Evolutionary conservation across 2,329 filamentous ascomycete genomes (phyloP), one percentile per base, ranked within the genome.

Genomic region (Exophiala phaeomuriformis): DNA sequence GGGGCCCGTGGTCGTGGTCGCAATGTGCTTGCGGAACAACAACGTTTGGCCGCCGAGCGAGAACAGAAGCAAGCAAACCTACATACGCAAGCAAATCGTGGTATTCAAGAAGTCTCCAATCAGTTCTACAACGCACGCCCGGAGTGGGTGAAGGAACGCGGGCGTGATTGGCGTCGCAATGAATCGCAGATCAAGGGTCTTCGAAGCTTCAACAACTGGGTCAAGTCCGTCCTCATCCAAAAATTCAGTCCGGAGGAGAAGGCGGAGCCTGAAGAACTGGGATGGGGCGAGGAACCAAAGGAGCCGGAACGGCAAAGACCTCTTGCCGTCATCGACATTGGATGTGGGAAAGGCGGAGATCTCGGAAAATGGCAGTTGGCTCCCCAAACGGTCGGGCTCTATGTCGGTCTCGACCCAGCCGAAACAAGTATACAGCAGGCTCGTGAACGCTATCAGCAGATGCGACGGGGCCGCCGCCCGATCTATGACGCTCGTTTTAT

Each of bases 111-210:
- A 65, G 84, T 95, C 5, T 93, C 97, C 46, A 82, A 85, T 47
- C 85, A 95, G 61, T 91, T 96, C 71, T 98, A 98, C 77, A 98
- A 98, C 71, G 85, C 87, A 36, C 91, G 97, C 0, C 91, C 91
- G 0, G 87, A 98, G 73, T 83, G 91, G 37, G 93, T 93, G 7
- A 83, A 91, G 53, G 90, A 96, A 66, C 82, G 90, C 31, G 93
- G 93, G 8, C 83, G 91, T 50, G 90, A 96, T 65, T 98, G 93
- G 91, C 83, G 93, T 47, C 89, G 86, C 68, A 95, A 89, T 4
- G 90, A 95, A 65, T 95, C 88, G 69, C 86, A 88, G 65, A 98
- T 98, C 75, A 95, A 94, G 72, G 93, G 93, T 0, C 75, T 98
- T 49, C 83, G 93, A 49, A 88, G 86, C 62, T 93, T 95, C 76